Evolutionary conservation across 1,284 basidiomycete genomes (phyloP).

Genomic region (Tilletia walkeri): DNA sequence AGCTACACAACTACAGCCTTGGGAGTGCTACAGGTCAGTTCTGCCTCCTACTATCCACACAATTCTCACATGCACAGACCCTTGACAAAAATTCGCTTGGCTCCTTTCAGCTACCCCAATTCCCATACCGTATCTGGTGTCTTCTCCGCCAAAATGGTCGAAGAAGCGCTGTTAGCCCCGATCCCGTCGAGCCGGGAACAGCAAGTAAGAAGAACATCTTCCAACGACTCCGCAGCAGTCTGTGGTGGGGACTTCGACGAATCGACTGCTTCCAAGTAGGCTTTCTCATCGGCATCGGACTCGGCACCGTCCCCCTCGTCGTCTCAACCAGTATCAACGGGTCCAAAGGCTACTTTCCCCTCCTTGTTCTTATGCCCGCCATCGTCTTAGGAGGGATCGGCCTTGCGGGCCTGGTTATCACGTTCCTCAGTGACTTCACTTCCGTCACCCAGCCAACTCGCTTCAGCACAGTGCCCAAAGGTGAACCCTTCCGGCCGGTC

Average conservation of each 20-base stretch:
- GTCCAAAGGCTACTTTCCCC: background rate
- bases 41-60: background rate
- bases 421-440: background rate
- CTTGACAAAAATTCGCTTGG: background rate
- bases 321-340: background rate
- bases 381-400: conserved; percentile 17
- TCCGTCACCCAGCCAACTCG: background rate
- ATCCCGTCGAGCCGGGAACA: background rate
- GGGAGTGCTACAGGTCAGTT: background rate
- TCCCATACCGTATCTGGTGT: background rate
- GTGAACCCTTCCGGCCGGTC: conserved; percentile 7
- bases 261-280: conserved; percentile 11
- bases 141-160: background rate
- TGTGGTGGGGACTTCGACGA: background rate
- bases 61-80: too few species aligned
- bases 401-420: background rate
- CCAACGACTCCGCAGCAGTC: background rate
- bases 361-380: conserved; percentile 8
- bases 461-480: background rate
- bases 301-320: background rate
- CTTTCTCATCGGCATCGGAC: conserved; percentile 8
- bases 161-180: background rate
- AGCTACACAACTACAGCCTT: background rate
- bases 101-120: background rate
- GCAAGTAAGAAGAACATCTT: too few species aligned